phyloP scores from a whole-genome alignment of 2,329 filamentous ascomycete genomes.

The Fusarium fujikuroi region DNA sequence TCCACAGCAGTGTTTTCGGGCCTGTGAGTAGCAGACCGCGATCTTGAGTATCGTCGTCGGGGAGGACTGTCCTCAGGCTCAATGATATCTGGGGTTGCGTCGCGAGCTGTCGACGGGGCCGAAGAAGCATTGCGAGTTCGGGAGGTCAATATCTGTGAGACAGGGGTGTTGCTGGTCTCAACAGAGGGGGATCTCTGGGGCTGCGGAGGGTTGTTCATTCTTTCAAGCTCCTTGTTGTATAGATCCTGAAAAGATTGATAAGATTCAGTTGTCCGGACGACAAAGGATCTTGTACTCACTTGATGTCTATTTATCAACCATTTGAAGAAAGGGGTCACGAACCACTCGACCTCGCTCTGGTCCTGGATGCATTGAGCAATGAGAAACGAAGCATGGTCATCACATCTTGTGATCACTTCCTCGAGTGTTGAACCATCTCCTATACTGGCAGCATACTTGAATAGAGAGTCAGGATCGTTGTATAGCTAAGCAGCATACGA shows the following conservation, averaged over 20 bases:
- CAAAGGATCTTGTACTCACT: constrained; percentile 47
- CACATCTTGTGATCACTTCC: constrained; percentile 60
- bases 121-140: constrained; percentile 39
- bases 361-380: constrained; percentile 61
- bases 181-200: constrained; percentile 28
- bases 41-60: constrained; percentile 28
- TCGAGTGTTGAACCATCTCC: constrained; percentile 64
- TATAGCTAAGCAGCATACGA: neutral
- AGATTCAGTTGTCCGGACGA: neutral
- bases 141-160: constrained; percentile 27
- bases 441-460: constrained; percentile 61
- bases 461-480: neutral
- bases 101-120: constrained; percentile 7
- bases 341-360: constrained; percentile 53
- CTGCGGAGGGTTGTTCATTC: constrained; percentile 36
- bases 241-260: constrained; percentile 40
- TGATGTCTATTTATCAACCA: constrained; percentile 57
- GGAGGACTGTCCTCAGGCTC: constrained; percentile 16
- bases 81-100: constrained; percentile 22
- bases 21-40: constrained; percentile 28
- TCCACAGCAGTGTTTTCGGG: neutral
- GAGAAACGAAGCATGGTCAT: constrained; percentile 62
- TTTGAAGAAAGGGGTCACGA: constrained; percentile 58
- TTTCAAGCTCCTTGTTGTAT: constrained; percentile 37
- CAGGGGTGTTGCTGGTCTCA: constrained; percentile 10